A percentile compares a stretch with the other conserved stretches of the same genome.
Conservation (phyloP, 768 basidiomycete species). For the Gelatoporia subvermispora region DNA sequence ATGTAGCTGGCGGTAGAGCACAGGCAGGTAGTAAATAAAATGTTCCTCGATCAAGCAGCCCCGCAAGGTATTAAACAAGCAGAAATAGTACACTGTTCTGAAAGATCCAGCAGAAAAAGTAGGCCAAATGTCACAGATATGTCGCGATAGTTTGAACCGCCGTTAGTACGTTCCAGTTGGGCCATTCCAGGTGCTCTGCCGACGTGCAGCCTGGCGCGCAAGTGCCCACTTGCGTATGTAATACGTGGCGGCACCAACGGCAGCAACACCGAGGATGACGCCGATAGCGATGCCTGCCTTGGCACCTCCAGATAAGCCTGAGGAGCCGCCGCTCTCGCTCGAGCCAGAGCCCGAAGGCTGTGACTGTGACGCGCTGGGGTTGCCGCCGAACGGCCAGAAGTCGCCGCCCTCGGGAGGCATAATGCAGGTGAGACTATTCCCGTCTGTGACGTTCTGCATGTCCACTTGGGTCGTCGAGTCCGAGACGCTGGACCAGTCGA, state of each 20-base stretch:
- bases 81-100: too few relatives aligned
- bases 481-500: conserved; percentile 40
- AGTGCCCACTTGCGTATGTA: conserved; percentile 47
- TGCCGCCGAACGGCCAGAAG: conserved; percentile 67
- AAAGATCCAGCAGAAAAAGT: too few relatives aligned
- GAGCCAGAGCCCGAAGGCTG: conserved; percentile 8
- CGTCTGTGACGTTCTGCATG: conserved; percentile 49
- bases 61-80: too few relatives aligned
- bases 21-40: too few relatives aligned
- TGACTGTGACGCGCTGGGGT: conserved; percentile 27
- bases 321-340: conserved; percentile 4
- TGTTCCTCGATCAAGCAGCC: too few relatives aligned
- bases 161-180: too few relatives aligned
- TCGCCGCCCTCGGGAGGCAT: conserved; percentile 61
- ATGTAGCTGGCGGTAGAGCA: too few relatives aligned
- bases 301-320: conserved; percentile 28
- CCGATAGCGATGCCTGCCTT: conserved; percentile 49
- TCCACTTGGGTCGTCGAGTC: conserved; percentile 43
- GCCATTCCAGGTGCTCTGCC: not conserved
- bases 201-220: conserved; percentile 18
- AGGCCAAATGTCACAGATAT: too few relatives aligned
- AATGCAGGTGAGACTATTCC: conserved; percentile 60
- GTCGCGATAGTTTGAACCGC: too few relatives aligned
- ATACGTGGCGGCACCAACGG: conserved; percentile 37
- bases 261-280: conserved; percentile 41